A percentile compares a stretch with the other conserved stretches of the same genome.
These are phyloP conservation scores for Cystobasidiopsis lactophilus DNA, from an alignment of 768 basidiomycete species.

Conservation along the genomic window DNA sequence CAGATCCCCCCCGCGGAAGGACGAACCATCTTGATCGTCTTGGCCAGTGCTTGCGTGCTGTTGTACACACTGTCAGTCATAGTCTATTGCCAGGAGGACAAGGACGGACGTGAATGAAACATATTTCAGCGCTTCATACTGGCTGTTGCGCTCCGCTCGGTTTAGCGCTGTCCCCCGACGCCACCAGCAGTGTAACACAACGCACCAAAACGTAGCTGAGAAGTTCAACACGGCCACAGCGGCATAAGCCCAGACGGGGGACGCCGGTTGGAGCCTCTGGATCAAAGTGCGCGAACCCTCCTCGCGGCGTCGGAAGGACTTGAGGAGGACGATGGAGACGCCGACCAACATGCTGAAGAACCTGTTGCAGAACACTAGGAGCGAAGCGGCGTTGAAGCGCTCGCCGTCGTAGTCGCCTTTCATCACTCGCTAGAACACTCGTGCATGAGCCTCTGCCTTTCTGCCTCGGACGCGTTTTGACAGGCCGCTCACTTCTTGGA, in stretches of 20 bases:
- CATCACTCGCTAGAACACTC: too few relatives aligned
- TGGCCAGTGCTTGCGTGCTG: constrained; percentile 16
- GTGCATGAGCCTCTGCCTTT: too few relatives aligned
- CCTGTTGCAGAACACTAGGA: background rate
- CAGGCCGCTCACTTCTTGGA: too few relatives aligned
- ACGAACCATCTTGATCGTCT: constrained; percentile 19
- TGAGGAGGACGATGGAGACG: background rate
- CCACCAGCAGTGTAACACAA: too few relatives aligned
- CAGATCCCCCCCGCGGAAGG: too few relatives aligned
- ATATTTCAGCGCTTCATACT: constrained; percentile 17
- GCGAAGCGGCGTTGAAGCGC: background rate
- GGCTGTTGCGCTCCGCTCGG: too few relatives aligned
- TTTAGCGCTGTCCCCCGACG: too few relatives aligned
- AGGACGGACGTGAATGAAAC: constrained; percentile 8
- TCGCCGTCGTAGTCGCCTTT: too few relatives aligned
- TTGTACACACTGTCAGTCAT: too few relatives aligned
- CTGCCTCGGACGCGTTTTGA: too few relatives aligned
- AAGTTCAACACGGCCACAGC: constrained; percentile 18
- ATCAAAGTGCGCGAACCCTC: background rate
- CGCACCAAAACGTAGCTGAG: constrained; percentile 13
- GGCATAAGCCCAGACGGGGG: constrained; percentile 6
- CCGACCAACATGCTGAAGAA: background rate
- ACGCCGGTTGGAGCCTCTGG: background rate
- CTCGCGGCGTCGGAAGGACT: background rate
- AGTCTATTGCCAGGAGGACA: too few relatives aligned